Percentiles rank a stretch among this genome's conserved stretches.
phyloP scores from a whole-genome alignment of 2,329 filamentous ascomycete genomes.

The Calonectria naviculata region DNA sequence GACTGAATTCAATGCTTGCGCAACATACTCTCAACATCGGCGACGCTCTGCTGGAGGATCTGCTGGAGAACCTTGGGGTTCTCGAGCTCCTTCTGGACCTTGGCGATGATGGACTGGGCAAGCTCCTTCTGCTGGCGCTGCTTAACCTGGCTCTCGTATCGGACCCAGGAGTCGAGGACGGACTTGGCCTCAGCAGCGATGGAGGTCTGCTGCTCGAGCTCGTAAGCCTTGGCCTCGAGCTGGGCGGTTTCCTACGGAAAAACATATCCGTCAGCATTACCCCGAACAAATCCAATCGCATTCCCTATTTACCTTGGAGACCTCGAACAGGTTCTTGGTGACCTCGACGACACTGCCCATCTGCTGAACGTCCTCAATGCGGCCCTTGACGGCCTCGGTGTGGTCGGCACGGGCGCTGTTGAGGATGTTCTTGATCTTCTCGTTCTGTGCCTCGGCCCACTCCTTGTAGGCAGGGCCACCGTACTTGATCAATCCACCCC shows the following conservation, averaged over 20 bases:
- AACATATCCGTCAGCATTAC: constrained; percentile 32
- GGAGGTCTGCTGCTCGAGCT: constrained; percentile 96
- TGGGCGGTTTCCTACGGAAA: constrained; percentile 86
- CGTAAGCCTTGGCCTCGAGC: constrained; percentile 95
- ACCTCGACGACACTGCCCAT: constrained; percentile 94
- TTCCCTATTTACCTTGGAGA: constrained; percentile 83
- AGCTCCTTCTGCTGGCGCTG: constrained; percentile 98
- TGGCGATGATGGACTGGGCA: constrained; percentile 91
- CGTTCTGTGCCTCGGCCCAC: constrained; percentile 90
- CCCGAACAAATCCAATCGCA: constrained; percentile 18
- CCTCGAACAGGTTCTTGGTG: constrained; percentile 96
- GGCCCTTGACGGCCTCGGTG: constrained; percentile 92
- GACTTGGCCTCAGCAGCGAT: constrained; percentile 92
- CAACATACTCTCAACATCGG: constrained; percentile 90
- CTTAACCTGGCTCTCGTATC: constrained; percentile 99
- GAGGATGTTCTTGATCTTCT: constrained; percentile 95
- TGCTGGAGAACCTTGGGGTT: constrained; percentile 97
- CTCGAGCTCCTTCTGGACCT: constrained; percentile 99
- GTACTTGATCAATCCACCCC: constrained; percentile 92
- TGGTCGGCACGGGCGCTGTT: constrained; percentile 95
- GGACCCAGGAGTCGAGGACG: constrained; percentile 98
- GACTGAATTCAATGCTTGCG: not conserved
- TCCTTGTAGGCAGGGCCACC: constrained; percentile 91
- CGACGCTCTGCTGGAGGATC: constrained; percentile 96
- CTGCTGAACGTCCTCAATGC: constrained; percentile 95